Percentiles rank a stretch among this genome's conserved stretches.
These are phyloP conservation scores for Isoetes taiwanensis DNA, from an alignment of 75 land plant species.

Conservation along the genomic window DNA sequence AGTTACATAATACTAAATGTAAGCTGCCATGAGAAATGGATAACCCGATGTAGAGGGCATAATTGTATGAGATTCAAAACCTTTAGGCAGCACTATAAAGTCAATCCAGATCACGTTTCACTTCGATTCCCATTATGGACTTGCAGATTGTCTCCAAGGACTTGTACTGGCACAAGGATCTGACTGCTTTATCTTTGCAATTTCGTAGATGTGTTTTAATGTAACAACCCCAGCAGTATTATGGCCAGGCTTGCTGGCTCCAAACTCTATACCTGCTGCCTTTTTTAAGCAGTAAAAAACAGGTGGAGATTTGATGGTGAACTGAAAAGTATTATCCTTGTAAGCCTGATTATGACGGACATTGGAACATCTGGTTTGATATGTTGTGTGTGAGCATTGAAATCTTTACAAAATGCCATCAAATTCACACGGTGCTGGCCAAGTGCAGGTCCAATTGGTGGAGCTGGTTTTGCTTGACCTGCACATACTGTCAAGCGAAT, in stretches of 20 bases:
- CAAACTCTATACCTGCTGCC: slow-evolving; percentile 78
- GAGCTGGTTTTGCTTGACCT: slow-evolving; percentile 81
- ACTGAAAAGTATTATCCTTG: slow-evolving; percentile 86
- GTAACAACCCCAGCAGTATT: slow-evolving; percentile 36
- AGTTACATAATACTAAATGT: no score
- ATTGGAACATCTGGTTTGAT: slow-evolving; percentile 83
- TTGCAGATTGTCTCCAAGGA: slow-evolving; percentile 63
- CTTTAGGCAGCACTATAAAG: no score
- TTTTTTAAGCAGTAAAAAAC: slow-evolving; percentile 81
- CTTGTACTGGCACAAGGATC: slow-evolving; percentile 62
- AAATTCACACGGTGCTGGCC: slow-evolving; percentile 87
- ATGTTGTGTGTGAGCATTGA: slow-evolving; percentile 87
- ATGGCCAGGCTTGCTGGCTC: slow-evolving; percentile 69
- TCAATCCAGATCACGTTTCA: no score
- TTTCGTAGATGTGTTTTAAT: slow-evolving; percentile 70
- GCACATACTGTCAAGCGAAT: slow-evolving; percentile 81
- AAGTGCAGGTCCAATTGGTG: slow-evolving; percentile 89
- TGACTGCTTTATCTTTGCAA: slow-evolving; percentile 81
- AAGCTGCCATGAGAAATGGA: no score
- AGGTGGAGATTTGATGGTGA: slow-evolving; percentile 70
- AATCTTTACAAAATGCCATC: slow-evolving; percentile 97
- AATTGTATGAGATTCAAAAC: no score
- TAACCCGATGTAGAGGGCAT: no score
- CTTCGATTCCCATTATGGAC: slow-evolving; percentile 81
- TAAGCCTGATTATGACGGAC: slow-evolving; percentile 76